Base-by-base conservation (phyloP, 2,329 filamentous ascomycete species). In the Emergomyces orientalis region DNA sequence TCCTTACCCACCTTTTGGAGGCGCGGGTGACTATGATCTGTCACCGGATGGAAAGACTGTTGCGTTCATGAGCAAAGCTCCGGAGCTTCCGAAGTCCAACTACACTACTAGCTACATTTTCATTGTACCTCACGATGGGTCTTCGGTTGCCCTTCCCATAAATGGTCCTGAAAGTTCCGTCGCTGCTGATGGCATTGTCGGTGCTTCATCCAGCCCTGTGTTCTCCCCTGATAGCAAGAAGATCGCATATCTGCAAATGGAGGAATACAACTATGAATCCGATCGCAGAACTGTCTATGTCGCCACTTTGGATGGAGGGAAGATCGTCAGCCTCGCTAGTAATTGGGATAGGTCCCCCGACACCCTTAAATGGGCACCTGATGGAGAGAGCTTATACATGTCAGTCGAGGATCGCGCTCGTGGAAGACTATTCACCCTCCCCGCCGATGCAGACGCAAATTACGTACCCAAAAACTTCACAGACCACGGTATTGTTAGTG, bases 91-190 rank as follows among this genome's bases (percentile, higher is more conserved):
- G 9, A 69, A 72, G 41, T 73, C 75, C 47, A 82, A 88, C 63
- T 85, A 89, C 73, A 96, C 91, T 6, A 93, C 92, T 70, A 88
- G 88, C 0, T 89, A 94, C 70, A 82, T 95, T 39, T 96, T 94
- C 74, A 84, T 87, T 56, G 82, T 89, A 3, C 82, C 86, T 0
- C 77, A 91, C 39, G 78, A 80, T 59, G 83, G 81, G 3, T 91
- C 88, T 70, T 75, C 79, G 5, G 80, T 86, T 60, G 67, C 74
- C 2, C 54, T 69, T 25, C 74, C 61, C 71, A 81, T 71, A 74
- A 85, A 65, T 77, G 80, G 30, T 63, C 72, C 61, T 6, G 68
- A 71, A 34, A 71, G 70, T 34, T 62, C 69, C 9, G 69, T 67
- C 8, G 74, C 73, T 4, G 73, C 85, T 81, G 3, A 81, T 79